Evolutionary conservation across 768 basidiomycete genomes (phyloP).

Genomic region (Pisolithus tinctorius): DNA sequence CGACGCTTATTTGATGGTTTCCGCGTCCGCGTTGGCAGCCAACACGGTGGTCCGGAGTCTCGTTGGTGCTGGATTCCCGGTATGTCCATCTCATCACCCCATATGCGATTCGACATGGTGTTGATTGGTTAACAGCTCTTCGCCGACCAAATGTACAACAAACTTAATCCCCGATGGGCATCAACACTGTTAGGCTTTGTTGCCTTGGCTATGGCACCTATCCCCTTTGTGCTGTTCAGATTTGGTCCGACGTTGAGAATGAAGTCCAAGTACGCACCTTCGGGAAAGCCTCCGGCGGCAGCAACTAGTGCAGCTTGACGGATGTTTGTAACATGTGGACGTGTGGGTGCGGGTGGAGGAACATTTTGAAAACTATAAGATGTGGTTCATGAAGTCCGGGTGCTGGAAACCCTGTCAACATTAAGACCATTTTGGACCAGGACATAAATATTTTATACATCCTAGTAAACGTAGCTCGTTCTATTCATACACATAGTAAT

Average conservation of each 20-base stretch:
- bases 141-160: constrained; percentile 46
- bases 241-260: constrained; percentile 39
- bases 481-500: no score
- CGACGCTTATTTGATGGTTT: constrained; percentile 48
- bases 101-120: no score
- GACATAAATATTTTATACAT: no score
- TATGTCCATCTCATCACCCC: constrained; percentile 1
- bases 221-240: constrained; percentile 40
- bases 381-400: no score
- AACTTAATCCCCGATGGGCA: constrained; percentile 49
- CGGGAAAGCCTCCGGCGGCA: not conserved
- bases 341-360: no score
- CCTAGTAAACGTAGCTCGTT: no score
- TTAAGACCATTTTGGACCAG: no score
- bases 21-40: constrained; percentile 52
- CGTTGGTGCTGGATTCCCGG: constrained; percentile 47
- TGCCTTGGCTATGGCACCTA: constrained; percentile 45
- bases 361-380: no score
- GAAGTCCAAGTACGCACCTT: constrained; percentile 38
- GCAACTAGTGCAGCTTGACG: no score
- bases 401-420: no score
- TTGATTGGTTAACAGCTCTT: constrained; percentile 33
- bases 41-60: constrained; percentile 47
- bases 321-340: no score
- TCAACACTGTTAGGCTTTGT: constrained; percentile 50